Evolutionary conservation across 306 rosid genomes (phyloP).

Genomic region (Prinsepia uniflora): DNA sequence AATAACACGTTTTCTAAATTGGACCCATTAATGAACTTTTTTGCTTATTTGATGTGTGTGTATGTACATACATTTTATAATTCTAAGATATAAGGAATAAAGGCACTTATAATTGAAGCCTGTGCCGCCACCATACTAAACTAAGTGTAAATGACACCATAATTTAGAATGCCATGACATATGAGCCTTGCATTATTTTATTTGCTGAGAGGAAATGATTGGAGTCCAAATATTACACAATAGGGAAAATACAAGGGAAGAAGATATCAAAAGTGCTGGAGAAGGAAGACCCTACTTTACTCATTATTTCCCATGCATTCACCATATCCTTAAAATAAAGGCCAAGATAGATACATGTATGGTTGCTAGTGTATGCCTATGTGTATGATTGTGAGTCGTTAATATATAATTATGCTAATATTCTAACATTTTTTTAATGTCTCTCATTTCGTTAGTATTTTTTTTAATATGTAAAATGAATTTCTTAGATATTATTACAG

Average conservation of each 20-base stretch:
- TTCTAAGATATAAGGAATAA: background rate
- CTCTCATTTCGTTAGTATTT: no score
- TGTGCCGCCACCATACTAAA: slow-evolving; percentile 32
- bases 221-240: slow-evolving; percentile 27
- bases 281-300: no score
- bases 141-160: slow-evolving; percentile 48
- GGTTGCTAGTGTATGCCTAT: background rate
- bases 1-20: slow-evolving; percentile 7
- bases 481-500: no score
- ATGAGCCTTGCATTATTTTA: slow-evolving; percentile 22
- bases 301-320: no score
- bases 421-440: no score
- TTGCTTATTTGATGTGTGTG: background rate
- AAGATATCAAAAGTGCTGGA: slow-evolving; percentile 24
- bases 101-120: slow-evolving; percentile 6
- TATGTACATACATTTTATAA: background rate
- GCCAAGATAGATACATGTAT: slow-evolving; percentile 22
- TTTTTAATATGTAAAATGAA: no score
- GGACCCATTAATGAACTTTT: background rate
- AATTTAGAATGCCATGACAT: slow-evolving; percentile 28
- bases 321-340: slow-evolving; percentile 31
- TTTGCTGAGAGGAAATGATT: slow-evolving; percentile 34
- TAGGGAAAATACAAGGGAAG: no score
- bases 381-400: no score
- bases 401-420: no score